Evolutionary conservation across 306 rosid genomes (phyloP).

Genomic region (Alnus rubra): DNA sequence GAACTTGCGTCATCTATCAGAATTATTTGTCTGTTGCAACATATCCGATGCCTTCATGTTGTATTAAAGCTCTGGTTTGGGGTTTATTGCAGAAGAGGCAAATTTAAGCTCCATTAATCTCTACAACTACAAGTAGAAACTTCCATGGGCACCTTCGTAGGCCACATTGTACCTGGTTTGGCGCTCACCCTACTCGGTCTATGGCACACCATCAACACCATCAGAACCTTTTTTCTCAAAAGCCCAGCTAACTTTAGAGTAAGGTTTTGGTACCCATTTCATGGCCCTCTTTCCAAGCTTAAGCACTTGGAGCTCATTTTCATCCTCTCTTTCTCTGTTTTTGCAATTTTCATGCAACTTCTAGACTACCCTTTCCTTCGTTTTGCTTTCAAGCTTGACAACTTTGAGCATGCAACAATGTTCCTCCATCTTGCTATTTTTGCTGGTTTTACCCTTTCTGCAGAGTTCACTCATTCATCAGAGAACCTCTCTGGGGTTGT

Average conservation of each 20-base stretch:
- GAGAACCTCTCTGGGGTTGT: constrained; percentile 58
- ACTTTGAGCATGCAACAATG: constrained; percentile 91
- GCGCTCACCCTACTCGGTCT: constrained; percentile 67
- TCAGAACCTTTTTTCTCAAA: constrained; percentile 60
- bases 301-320: constrained; percentile 79
- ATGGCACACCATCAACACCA: constrained; percentile 82
- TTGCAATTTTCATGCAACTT: constrained; percentile 61
- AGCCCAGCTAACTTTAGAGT: constrained; percentile 63
- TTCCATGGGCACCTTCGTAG: constrained; percentile 64
- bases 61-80: constrained; percentile 37
- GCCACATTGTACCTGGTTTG: constrained; percentile 71
- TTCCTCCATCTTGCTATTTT: constrained; percentile 81
- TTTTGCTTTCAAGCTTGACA: constrained; percentile 59
- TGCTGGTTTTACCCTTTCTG: constrained; percentile 66
- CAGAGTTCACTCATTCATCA: constrained; percentile 57
- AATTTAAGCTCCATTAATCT: constrained; percentile 17
- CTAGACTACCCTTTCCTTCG: constrained; percentile 64
- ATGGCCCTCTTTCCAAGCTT: constrained; percentile 39
- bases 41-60: constrained; percentile 32
- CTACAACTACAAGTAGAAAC: constrained; percentile 17
- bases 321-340: constrained; percentile 60
- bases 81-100: constrained; percentile 21
- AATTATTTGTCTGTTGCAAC: constrained; percentile 24
- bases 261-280: constrained; percentile 68
- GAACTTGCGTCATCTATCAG: constrained; percentile 12